phyloP scores from a whole-genome alignment of 2,329 filamentous ascomycete genomes.

The Fusarium staphyleae region DNA sequence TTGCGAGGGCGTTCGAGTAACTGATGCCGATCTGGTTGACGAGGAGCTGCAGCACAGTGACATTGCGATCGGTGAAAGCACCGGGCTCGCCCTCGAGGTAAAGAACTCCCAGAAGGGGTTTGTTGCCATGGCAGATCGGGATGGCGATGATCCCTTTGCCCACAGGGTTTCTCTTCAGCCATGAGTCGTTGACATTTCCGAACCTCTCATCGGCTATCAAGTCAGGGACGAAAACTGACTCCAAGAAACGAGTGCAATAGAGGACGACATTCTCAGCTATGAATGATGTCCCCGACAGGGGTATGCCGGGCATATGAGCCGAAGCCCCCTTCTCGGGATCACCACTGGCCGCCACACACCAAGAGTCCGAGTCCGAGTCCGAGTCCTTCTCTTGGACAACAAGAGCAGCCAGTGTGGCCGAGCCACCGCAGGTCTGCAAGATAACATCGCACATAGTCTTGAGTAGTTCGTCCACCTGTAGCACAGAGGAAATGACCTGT shows the following conservation, averaged over 20 bases:
- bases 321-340: conserved; percentile 73
- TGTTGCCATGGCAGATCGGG: conserved; percentile 76
- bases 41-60: conserved; percentile 71
- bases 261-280: conserved; percentile 80
- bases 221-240: conserved; percentile 77
- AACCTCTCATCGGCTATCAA: conserved; percentile 79
- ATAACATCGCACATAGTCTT: conserved; percentile 85
- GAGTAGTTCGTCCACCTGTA: conserved; percentile 77
- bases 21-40: conserved; percentile 81
- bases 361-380: conserved; percentile 59
- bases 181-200: conserved; percentile 74
- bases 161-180: conserved; percentile 71
- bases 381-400: conserved; percentile 73
- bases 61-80: conserved; percentile 77
- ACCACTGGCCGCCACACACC: conserved; percentile 77
- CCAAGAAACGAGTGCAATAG: conserved; percentile 78
- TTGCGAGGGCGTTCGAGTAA: conserved; percentile 71
- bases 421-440: conserved; percentile 75
- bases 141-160: conserved; percentile 82
- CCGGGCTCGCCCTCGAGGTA: conserved; percentile 79
- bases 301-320: conserved; percentile 70
- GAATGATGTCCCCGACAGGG: conserved; percentile 69
- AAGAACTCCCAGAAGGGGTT: conserved; percentile 74
- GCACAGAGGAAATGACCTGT: conserved; percentile 79
- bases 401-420: conserved; percentile 75